Percentiles rank a stretch among this genome's conserved stretches.
Conservation (phyloP, 164 flowering plant genomes). For the Chloranthus sessilifolius region DNA sequence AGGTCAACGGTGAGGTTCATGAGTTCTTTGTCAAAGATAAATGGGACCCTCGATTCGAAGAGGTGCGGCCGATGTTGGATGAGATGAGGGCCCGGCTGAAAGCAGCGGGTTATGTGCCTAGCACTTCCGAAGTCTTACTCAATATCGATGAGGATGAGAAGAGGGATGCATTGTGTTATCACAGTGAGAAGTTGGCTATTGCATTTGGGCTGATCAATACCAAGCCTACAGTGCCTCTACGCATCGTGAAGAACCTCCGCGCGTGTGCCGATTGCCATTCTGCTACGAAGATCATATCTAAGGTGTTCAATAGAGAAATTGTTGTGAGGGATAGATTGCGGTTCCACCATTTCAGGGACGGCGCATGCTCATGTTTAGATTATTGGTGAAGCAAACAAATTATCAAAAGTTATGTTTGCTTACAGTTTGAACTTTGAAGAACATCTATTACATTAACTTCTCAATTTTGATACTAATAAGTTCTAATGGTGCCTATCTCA, state of each 20-base stretch:
- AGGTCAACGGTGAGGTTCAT: slow-evolving; percentile 8
- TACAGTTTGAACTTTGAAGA: no score
- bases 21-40: slow-evolving; percentile 4
- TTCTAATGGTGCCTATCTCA: no score
- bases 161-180: background rate
- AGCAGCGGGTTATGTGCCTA: slow-evolving; percentile 7
- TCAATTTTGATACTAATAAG: no score
- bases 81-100: slow-evolving; percentile 1
- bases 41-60: background rate
- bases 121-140: slow-evolving; percentile 3
- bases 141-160: slow-evolving; percentile 11
- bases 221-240: background rate
- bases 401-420: background rate
- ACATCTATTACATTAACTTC: no score
- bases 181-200: slow-evolving; percentile 14
- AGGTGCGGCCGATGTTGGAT: background rate
- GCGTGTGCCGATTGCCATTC: slow-evolving; percentile 13
- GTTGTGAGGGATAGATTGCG: slow-evolving; percentile 4
- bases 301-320: slow-evolving; percentile 6
- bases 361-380: slow-evolving; percentile 8
- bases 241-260: slow-evolving; percentile 13
- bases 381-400: slow-evolving; percentile 11
- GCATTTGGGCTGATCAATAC: slow-evolving; percentile 9
- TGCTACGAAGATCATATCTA: slow-evolving; percentile 8
- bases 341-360: slow-evolving; percentile 10